A percentile compares a stretch with the other conserved stretches of the same genome.
Evolutionary conservation across 805 yeast genomes (phyloP).

Genomic region (Saccharomycopsis malanga): DNA sequence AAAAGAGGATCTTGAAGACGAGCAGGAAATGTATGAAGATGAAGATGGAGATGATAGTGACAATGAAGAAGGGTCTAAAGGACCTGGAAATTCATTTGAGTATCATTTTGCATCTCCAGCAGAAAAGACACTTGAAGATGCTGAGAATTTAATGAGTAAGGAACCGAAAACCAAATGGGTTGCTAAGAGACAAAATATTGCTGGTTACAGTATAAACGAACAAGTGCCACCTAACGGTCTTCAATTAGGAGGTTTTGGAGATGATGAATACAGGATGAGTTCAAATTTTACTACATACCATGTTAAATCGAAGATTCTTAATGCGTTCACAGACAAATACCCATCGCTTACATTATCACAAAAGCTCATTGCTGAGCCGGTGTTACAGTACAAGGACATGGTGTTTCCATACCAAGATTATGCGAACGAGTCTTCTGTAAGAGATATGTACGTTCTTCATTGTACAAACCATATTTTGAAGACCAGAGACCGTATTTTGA

Average conservation of each 20-base stretch:
- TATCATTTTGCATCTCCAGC: slow-evolving; percentile 55
- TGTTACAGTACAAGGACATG: slow-evolving; percentile 69
- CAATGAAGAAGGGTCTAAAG: slow-evolving; percentile 37
- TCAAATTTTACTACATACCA: background rate
- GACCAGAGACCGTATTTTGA: slow-evolving; percentile 78
- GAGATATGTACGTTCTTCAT: slow-evolving; percentile 62
- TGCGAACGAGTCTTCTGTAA: slow-evolving; percentile 46
- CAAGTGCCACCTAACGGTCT: slow-evolving; percentile 31
- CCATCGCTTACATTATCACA: slow-evolving; percentile 30
- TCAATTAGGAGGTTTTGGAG: no score
- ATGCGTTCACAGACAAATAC: background rate
- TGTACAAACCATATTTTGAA: slow-evolving; percentile 75
- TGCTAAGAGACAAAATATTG: slow-evolving; percentile 23
- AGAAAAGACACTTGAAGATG: slow-evolving; percentile 12
- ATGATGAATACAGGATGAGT: no score
- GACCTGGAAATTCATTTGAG: slow-evolving; percentile 80
- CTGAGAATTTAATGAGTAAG: slow-evolving; percentile 15
- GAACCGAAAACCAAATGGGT: slow-evolving; percentile 29
- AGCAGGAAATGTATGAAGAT: slow-evolving; percentile 28
- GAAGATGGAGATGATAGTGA: slow-evolving; percentile 32
- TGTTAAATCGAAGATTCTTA: background rate
- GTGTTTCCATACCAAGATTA: slow-evolving; percentile 48
- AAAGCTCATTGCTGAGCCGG: slow-evolving; percentile 47
- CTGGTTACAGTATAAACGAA: slow-evolving; percentile 29
- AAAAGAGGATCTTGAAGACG: slow-evolving; percentile 30